A percentile compares a stretch with the other conserved stretches of the same genome.
phyloP scores from a whole-genome alignment of 805 yeast species.

The Cyberlindnera veronae region DNA sequence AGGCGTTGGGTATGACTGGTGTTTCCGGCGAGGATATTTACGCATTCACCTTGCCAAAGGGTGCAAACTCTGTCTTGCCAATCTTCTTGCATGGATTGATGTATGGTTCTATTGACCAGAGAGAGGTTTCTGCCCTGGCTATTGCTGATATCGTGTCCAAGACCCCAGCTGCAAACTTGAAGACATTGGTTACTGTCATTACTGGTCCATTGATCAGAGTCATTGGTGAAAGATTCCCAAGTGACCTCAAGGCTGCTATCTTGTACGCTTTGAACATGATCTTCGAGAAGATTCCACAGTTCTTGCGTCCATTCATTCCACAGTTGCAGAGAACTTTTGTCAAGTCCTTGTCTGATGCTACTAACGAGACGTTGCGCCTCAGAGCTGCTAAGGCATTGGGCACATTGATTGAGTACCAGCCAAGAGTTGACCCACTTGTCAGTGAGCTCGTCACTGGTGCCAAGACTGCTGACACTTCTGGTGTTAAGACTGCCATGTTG shows the following conservation, averaged over 20 bases:
- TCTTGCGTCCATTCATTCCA: slow-evolving; percentile 92
- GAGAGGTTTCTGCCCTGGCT: slow-evolving; percentile 84
- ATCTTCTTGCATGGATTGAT: slow-evolving; percentile 91
- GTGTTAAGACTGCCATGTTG: slow-evolving; percentile 82
- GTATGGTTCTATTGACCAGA: slow-evolving; percentile 83
- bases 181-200: slow-evolving; percentile 85
- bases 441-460: slow-evolving; percentile 79
- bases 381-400: slow-evolving; percentile 92
- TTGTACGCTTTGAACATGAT: slow-evolving; percentile 76
- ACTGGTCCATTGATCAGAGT: slow-evolving; percentile 98
- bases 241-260: slow-evolving; percentile 94
- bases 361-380: slow-evolving; percentile 66
- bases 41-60: slow-evolving; percentile 70
- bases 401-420: slow-evolving; percentile 80
- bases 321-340: slow-evolving; percentile 97
- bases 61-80: slow-evolving; percentile 86
- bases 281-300: slow-evolving; percentile 81
- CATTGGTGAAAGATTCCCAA: slow-evolving; percentile 89
- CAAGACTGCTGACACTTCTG: slow-evolving; percentile 56
- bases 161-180: slow-evolving; percentile 78
- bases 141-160: slow-evolving; percentile 83
- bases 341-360: slow-evolving; percentile 77
- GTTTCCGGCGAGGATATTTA: slow-evolving; percentile 60
- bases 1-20: slow-evolving; percentile 65
- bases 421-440: slow-evolving; percentile 90